Evolutionary conservation across 176 grass and related monocot genomes (phyloP).

Genomic region (Rhynchospora tenuis): DNA sequence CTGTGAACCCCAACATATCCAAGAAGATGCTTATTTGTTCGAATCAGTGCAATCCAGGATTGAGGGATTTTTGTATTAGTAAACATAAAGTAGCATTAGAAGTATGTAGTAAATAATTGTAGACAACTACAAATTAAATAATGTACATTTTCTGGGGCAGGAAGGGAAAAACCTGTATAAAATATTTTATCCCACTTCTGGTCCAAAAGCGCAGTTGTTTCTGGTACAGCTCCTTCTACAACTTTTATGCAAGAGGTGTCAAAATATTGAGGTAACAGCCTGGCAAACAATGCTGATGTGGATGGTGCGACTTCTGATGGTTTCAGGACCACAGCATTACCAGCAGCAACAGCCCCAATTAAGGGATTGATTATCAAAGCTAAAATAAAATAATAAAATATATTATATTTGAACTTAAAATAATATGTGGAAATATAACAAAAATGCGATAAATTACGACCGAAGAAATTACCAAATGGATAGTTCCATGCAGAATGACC

Average conservation of each 20-base stretch:
- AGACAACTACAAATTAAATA: too few relatives aligned
- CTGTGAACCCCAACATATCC: too few relatives aligned
- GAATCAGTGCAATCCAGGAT: too few relatives aligned
- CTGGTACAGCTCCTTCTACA: constrained; percentile 41
- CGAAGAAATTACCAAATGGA: constrained; percentile 45
- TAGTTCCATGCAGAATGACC: constrained; percentile 81
- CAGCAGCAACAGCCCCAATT: constrained; percentile 67
- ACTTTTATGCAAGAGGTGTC: constrained; percentile 60
- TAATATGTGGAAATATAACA: background rate
- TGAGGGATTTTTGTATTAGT: too few relatives aligned
- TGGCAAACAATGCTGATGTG: constrained; percentile 44
- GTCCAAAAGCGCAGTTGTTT: constrained; percentile 52
- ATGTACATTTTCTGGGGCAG: background rate
- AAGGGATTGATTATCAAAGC: constrained; percentile 54
- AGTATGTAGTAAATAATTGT: too few relatives aligned
- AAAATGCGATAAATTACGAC: background rate
- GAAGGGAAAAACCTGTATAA: constrained; percentile 60
- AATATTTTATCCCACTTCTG: constrained; percentile 84
- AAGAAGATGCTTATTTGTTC: too few relatives aligned
- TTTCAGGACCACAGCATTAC: constrained; percentile 63
- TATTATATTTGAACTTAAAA: background rate
- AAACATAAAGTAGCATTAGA: too few relatives aligned
- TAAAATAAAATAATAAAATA: background rate
- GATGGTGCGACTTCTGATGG: constrained; percentile 73
- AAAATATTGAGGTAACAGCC: constrained; percentile 51